Base-by-base conservation (phyloP, 768 basidiomycete species). In the Tylopilus subfusipes region DNA sequence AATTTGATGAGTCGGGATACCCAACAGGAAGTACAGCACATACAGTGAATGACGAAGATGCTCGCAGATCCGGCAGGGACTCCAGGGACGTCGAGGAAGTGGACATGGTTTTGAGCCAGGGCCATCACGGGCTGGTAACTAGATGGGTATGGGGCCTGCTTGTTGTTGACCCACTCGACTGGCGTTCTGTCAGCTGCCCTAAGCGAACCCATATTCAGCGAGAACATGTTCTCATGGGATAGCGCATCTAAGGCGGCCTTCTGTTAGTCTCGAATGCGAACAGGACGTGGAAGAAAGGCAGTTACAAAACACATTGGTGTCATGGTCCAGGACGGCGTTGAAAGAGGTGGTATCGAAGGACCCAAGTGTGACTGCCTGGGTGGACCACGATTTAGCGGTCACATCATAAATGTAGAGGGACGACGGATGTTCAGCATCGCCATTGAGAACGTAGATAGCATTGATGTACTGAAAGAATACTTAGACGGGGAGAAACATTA, bases 31-130 rank as follows among this genome's bases (percentile, higher is more conserved):
- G 27, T 19, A 22, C 2, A 24, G 27, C n/a, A 75, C 86, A 60
- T 63, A 88, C 90, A 95, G 69, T 95, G 93, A 56, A 95, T 89
- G 25, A 94, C 90, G 59, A 90, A 95, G 53, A 94, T 86, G 50
- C 84, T 75, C 3, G 84, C 86, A 38, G 78, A 81, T 12, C 92
- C 92, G 19, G 86, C 79, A n/a, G 81, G 53, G 8, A 79, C 75
- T 22, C 75, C 78, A 10, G 90, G 87, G 2, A 89, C 83, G 55
- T 88, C 76, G 22, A 93, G 75, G 79, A 92, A 93, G 68, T 87
- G 83, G 50, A 95, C 76, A 65, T 95, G 93, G 68, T 95, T 95
- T 62, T 90, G 84, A 11, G 91, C 90, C 34, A 91, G 75, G 0
- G 86, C 90, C 80, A 90, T 85, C 54, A 86, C 83, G 16, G 88